A percentile compares a stretch with the other conserved stretches of the same genome.
Evolutionary conservation across 495 filamentous ascomycete genomes (phyloP).

Genomic region (Tuber brumale): DNA sequence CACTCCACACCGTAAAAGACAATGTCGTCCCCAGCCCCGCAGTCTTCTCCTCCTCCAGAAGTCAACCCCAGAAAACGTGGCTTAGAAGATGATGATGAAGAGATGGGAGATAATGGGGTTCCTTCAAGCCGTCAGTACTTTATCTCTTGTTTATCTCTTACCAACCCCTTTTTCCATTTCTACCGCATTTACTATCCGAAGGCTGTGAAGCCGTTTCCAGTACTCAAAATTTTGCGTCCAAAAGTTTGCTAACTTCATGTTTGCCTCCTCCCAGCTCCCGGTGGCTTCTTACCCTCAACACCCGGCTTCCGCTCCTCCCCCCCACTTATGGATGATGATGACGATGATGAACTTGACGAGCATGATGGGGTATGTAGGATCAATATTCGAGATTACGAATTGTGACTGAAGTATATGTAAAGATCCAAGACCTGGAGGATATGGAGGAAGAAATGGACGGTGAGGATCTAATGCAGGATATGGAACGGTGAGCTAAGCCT

Average conservation of each 20-base stretch:
- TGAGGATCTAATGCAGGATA: constrained; percentile 63
- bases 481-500: constrained; percentile 28
- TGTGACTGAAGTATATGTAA: not conserved
- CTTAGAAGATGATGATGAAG: constrained; percentile 35
- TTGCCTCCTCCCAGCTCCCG: constrained; percentile 18
- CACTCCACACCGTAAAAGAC: not conserved
- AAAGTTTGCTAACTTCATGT: not conserved
- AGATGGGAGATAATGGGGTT: constrained; percentile 30
- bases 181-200: not conserved
- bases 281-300: constrained; percentile 27
- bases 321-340: constrained; percentile 38
- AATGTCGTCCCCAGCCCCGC: constrained; percentile 40
- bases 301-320: constrained; percentile 39
- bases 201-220: not conserved
- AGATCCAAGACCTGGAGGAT: constrained; percentile 69
- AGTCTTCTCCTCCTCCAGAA: constrained; percentile 35
- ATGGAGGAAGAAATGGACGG: constrained; percentile 90
- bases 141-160: not conserved
- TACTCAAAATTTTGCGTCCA: not conserved
- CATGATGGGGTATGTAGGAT: constrained; percentile 27
- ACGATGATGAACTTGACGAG: constrained; percentile 39
- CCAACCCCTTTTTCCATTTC: not conserved
- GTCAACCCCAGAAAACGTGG: constrained; percentile 37
- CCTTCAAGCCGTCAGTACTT: constrained; percentile 35
- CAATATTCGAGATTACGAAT: not conserved